Base-by-base conservation (phyloP, 345 rosid genomes). In the Populus ilicifolia region DNA sequence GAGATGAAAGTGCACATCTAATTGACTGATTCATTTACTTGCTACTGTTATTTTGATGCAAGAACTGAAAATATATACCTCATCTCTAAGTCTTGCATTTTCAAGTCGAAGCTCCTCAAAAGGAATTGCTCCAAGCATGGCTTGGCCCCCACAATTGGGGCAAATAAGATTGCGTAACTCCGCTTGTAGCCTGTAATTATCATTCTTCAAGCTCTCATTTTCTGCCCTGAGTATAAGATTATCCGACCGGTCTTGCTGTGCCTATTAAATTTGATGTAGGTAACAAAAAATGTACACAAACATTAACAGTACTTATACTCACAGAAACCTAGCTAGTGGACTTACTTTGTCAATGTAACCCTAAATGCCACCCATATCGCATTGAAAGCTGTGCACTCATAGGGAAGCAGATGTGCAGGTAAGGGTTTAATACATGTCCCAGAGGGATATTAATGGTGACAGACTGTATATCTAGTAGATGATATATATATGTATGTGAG, bases 221-320 rank as follows among this genome's bases (percentile, higher is more conserved):
- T 95, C 99, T 10, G 93, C 89, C 73, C 94, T 87, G 41, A 95
- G 88, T 74, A 93, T 86, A 77, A 76, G 80, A 76, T 95, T 95
- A 50, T 95, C 98, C 0, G 90, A 9, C 66, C 98, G 86, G 78
- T 92, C 99, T 84, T 95, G 99, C 72, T 93, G 97, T 68, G 98
- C 97, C 99, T 94, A 72, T 65, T n/a, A 69, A 61, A 27, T 64
- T 38, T 44, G 56, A 75, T 67, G 56, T n/a, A 5, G 35, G 66
- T 43, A 43, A 61, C 21, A 74, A 70, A 16, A 20, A 59, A 71
- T 23, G 41, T 29, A 21, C 21, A 62, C 9, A 12, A 35, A 33
- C 16, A 41, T 21, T 33, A 36, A 21, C 29, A 41, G 50, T 41
- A 21, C 29, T 41, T 59, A 59, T 5, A 59, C 59, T 20, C 59